A percentile compares a stretch with the other conserved stretches of the same genome.
These are phyloP conservation scores for Persicaria maculosa DNA, from an alignment of 148 eudicot species.

Conservation along the genomic window DNA sequence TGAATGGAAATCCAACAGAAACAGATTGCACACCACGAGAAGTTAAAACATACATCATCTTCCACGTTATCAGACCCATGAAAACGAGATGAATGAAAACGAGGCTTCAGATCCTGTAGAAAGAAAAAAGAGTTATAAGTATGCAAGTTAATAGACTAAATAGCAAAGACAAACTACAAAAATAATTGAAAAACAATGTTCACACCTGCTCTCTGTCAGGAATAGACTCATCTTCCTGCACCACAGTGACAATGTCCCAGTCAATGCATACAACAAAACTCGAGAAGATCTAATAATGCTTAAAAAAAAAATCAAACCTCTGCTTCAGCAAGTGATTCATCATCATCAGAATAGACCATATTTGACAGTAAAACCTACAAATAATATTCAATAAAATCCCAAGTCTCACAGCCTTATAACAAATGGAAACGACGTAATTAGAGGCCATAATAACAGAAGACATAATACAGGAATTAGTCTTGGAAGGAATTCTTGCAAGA, in stretches of 20 bases:
- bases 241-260: conserved; percentile 13
- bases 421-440: not conserved
- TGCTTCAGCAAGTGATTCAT: conserved; percentile 77
- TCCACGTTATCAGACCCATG: conserved; percentile 89
- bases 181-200: not conserved
- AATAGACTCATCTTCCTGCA: conserved; percentile 82
- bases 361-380: conserved; percentile 83
- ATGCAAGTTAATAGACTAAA: not conserved
- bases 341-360: conserved; percentile 95
- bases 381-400: conserved; percentile 2
- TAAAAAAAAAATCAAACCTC: conserved; percentile 43
- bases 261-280: not conserved
- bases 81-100: conserved; percentile 91
- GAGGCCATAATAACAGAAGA: not conserved
- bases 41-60: conserved; percentile 68
- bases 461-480: conserved; percentile 71
- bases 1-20: not conserved
- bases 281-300: not conserved
- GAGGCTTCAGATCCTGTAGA: conserved; percentile 89
- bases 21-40: not conserved
- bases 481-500: conserved; percentile 74
- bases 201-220: conserved; percentile 93
- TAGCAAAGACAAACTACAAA: not conserved
- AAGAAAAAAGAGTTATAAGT: not conserved
- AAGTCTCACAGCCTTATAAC: not conserved